A percentile compares a stretch with the other conserved stretches of the same genome.
Conservation (phyloP, 768 basidiomycete genomes). For the Mycena alexandri region DNA sequence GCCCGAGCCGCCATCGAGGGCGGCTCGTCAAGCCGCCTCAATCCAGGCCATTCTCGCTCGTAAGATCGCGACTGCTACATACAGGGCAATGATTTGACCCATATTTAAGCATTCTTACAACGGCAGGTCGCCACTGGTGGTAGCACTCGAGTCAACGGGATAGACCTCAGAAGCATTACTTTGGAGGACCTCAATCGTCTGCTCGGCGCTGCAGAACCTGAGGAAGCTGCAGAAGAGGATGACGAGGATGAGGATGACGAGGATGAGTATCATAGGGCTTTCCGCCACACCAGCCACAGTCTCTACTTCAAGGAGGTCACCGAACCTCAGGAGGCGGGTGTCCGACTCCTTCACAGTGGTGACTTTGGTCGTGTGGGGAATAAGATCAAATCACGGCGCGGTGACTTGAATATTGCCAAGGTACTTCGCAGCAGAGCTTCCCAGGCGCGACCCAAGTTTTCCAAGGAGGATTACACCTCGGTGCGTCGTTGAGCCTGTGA, state of each 20-base stretch:
- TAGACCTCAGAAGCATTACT: conserved; percentile 36
- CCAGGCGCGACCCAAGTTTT: conserved; percentile 47
- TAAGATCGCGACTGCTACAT: background rate
- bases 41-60: conserved; percentile 35
- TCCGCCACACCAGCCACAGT: conserved; percentile 42
- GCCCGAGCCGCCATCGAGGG: conserved; percentile 36
- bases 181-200: conserved; percentile 44
- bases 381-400: conserved; percentile 59
- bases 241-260: conserved; percentile 55
- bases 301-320: conserved; percentile 53
- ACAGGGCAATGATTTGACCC: conserved; percentile 7
- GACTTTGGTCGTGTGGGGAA: conserved; percentile 80
- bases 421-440: conserved; percentile 58
- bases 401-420: conserved; percentile 62
- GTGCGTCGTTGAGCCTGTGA: conserved; percentile 54
- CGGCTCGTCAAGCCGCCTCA: conserved; percentile 19
- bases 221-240: conserved; percentile 51
- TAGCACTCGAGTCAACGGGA: background rate
- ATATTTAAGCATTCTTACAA: conserved; percentile 23
- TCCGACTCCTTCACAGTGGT: conserved; percentile 77
- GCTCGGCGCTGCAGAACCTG: conserved; percentile 25
- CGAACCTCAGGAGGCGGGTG: conserved; percentile 74
- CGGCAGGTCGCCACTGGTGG: conserved; percentile 12
- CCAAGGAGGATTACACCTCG: conserved; percentile 66
- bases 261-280: conserved; percentile 44